phyloP scores from a whole-genome alignment of 164 flowering plant species.

The Kingdonia uniflora region DNA sequence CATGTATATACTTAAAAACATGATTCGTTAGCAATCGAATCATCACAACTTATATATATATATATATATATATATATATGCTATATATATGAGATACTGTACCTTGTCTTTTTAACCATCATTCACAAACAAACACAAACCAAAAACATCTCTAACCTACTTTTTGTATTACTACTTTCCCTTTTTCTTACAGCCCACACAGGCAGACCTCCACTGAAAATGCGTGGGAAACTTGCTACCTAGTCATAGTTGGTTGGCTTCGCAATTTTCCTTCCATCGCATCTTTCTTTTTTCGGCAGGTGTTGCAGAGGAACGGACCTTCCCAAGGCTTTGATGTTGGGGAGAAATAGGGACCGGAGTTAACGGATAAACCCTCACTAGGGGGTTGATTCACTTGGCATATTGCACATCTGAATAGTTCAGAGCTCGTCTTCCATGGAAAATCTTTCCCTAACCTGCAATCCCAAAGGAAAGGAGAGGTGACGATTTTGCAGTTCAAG shows the following conservation, averaged over 20 bases:
- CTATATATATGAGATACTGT: no score
- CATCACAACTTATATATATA: no score
- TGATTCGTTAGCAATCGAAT: no score
- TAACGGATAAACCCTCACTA: constrained; percentile 41
- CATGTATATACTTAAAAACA: no score
- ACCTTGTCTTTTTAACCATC: no score
- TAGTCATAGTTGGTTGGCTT: constrained; percentile 26
- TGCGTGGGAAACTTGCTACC: constrained; percentile 8
- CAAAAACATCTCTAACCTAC: no score
- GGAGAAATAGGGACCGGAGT: constrained; percentile 52
- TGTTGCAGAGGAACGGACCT: constrained; percentile 72
- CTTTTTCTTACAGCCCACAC: no score
- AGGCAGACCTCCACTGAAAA: no score
- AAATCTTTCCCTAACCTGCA: constrained; percentile 79
- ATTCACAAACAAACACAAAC: no score
- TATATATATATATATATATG: no score
- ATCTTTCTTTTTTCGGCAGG: constrained; percentile 73
- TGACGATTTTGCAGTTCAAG: not conserved
- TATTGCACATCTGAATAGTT: constrained; percentile 64
- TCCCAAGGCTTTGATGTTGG: constrained; percentile 70
- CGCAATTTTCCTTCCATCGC: constrained; percentile 97
- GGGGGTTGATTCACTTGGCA: constrained; percentile 81
- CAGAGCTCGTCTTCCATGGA: constrained; percentile 42
- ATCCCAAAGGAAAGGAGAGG: not conserved
- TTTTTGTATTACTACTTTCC: no score